phyloP scores from a whole-genome alignment of 257 asterid species.

The Leonotis leonurus region DNA sequence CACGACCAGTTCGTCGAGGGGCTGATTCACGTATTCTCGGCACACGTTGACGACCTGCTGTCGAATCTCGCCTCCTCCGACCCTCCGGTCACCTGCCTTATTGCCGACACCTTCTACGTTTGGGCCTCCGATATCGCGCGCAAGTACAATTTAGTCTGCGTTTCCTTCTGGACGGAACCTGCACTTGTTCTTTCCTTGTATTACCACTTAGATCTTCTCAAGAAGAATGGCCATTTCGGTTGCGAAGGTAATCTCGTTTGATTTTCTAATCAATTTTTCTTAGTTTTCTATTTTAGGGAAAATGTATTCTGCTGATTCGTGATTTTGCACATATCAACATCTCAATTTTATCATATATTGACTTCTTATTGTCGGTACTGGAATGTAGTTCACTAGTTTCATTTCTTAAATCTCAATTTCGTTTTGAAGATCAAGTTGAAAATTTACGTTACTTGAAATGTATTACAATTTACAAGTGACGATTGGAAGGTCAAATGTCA shows the following conservation, averaged over 20 bases:
- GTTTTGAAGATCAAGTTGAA: too few relatives aligned
- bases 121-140: constrained; percentile 56
- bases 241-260: constrained; percentile 24
- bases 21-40: constrained; percentile 44
- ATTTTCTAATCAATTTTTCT: neutral
- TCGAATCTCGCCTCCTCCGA: constrained; percentile 34
- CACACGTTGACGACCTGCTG: constrained; percentile 51
- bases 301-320: neutral
- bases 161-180: constrained; percentile 75
- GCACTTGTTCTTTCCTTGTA: constrained; percentile 54
- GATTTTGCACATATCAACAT: neutral
- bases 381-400: neutral
- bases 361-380: neutral
- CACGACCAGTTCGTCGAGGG: constrained; percentile 65
- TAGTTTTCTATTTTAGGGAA: neutral
- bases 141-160: constrained; percentile 45
- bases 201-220: constrained; percentile 65
- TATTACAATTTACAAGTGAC: neutral
- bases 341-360: neutral
- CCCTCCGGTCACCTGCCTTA: constrained; percentile 47
- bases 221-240: constrained; percentile 55
- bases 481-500: neutral
- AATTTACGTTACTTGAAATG: too few relatives aligned
- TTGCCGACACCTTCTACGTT: constrained; percentile 57
- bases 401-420: too few relatives aligned